Evolutionary conservation across 345 rosid genomes (phyloP).

Genomic region (Lenwebbia sp.): DNA sequence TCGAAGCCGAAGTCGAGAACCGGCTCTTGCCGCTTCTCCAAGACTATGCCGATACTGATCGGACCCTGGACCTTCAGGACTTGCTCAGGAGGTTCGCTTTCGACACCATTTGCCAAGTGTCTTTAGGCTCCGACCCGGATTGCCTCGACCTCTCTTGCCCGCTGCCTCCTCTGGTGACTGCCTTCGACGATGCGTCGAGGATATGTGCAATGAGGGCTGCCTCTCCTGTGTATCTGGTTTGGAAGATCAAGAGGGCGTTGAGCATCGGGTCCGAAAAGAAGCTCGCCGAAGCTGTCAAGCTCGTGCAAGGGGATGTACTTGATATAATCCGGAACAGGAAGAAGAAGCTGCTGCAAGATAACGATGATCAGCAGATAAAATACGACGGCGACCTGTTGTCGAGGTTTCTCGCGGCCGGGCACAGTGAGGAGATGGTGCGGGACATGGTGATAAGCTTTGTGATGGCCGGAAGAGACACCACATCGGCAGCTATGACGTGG

Average conservation of each 20-base stretch:
- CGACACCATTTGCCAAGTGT: slow-evolving; percentile 36
- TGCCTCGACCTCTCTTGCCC: slow-evolving; percentile 37
- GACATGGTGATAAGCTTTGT: slow-evolving; percentile 42
- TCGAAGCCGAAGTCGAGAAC: slow-evolving; percentile 38
- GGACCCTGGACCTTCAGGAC: slow-evolving; percentile 46
- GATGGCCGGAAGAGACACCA: slow-evolving; percentile 44
- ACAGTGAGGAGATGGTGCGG: slow-evolving; percentile 33
- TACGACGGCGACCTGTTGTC: slow-evolving; percentile 33
- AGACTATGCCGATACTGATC: slow-evolving; percentile 5
- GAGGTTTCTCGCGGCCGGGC: slow-evolving; percentile 29
- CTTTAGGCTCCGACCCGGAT: slow-evolving; percentile 43
- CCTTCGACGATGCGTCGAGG: slow-evolving; percentile 44
- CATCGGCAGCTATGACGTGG: slow-evolving; percentile 42
- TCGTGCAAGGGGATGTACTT: slow-evolving; percentile 18
- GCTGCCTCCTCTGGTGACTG: slow-evolving; percentile 24
- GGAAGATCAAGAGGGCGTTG: slow-evolving; percentile 53
- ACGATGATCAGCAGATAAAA: not conserved
- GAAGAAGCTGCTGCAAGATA: slow-evolving; percentile 3
- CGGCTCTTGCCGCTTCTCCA: slow-evolving; percentile 45
- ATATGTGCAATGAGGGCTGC: slow-evolving; percentile 48
- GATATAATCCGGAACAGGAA: slow-evolving; percentile 33
- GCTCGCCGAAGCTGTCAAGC: slow-evolving; percentile 27
- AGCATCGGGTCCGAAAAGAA: slow-evolving; percentile 51
- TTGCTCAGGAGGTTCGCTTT: slow-evolving; percentile 46
- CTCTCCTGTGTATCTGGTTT: slow-evolving; percentile 33